Evolutionary conservation across 1,284 basidiomycete genomes (phyloP), one percentile per base, ranked within the genome.

Genomic region (Ceratobasidium sp.): DNA sequence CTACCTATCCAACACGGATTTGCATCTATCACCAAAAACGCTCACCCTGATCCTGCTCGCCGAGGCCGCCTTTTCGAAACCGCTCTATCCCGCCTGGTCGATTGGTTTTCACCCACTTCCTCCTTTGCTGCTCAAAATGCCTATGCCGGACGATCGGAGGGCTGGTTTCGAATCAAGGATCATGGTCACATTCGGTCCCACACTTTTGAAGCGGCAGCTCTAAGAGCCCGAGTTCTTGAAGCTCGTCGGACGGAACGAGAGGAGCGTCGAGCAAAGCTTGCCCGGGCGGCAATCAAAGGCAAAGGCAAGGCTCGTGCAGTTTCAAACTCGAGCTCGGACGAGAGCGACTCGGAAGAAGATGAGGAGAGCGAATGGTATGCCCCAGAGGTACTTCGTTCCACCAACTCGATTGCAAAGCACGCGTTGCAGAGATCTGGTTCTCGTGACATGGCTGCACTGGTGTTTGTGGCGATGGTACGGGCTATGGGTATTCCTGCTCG

Each of bases 391-490:
- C 87, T 97, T 34, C 84, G 89, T 43, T 91, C 89, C 58, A 83
- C 87, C 26, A 94, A 94, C 78, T 96, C 93, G 74, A 83, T 98
- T 48, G 94, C 94, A 89, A 95, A 96, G 78, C 93, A 95, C 78
- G 90, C 90, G 0, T 82, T 97, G 16, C 89, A 91, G 84, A 86
- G 87, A 72, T 85, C 83, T 71, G 97, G 96, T 2, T 93, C 91
- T 23, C 85, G 94, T 73, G 97, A 99, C 80, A 88, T 90, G 45
- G 93, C 92, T 73, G 92, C 94, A 0, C 94, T 97, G 77, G 85
- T 99, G 5, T 98, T 98, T 79, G 97, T 95, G 10, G 89, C 93
- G 0, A 83, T 98, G 0, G 96, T 95, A 78, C 86, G 97, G 18
- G 92, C 91, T 3, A 85, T 98, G 9, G 92, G 91, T 14, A 89